Conservation (phyloP, 169 alveolate genomes). For the Ichthyophthirius multifiliis region DNA sequence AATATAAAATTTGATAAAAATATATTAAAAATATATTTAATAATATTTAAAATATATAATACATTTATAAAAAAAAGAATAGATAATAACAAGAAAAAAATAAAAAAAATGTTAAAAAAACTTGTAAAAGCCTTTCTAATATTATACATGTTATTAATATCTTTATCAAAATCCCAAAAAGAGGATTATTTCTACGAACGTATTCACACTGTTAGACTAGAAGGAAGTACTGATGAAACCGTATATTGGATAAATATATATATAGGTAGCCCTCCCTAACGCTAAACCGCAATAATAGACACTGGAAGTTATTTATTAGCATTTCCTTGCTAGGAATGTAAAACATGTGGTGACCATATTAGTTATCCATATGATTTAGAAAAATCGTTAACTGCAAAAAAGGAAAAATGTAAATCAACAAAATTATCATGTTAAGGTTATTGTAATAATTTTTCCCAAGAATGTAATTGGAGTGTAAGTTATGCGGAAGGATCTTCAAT, state of each 20-base stretch:
- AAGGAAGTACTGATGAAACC: neutral
- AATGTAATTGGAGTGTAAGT: conserved; percentile 2
- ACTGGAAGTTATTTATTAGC: conserved; percentile 3
- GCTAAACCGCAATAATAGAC: conserved; percentile 16
- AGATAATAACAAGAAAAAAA: too few species aligned
- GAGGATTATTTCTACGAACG: neutral
- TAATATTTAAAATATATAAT: too few species aligned
- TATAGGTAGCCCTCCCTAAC: conserved; percentile 9
- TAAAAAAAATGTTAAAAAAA: too few species aligned
- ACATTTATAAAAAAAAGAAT: too few species aligned
- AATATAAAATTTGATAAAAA: too few species aligned
- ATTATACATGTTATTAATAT: too few species aligned
- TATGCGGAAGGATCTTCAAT: conserved; percentile 14
- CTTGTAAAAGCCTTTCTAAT: too few species aligned
- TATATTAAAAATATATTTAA: too few species aligned
- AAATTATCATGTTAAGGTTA: neutral
- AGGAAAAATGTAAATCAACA: neutral
- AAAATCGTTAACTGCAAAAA: neutral
- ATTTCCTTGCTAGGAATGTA: conserved; percentile 6
- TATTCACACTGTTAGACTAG: conserved; percentile 3
- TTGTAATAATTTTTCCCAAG: neutral
- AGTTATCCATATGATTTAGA: neutral
- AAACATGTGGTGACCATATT: neutral
- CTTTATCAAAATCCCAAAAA: too few species aligned
- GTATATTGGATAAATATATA: neutral